Evolutionary conservation across 345 rosid genomes (phyloP), one percentile per base, ranked within the genome.

Genomic region (Bruguiera sexangula): DNA sequence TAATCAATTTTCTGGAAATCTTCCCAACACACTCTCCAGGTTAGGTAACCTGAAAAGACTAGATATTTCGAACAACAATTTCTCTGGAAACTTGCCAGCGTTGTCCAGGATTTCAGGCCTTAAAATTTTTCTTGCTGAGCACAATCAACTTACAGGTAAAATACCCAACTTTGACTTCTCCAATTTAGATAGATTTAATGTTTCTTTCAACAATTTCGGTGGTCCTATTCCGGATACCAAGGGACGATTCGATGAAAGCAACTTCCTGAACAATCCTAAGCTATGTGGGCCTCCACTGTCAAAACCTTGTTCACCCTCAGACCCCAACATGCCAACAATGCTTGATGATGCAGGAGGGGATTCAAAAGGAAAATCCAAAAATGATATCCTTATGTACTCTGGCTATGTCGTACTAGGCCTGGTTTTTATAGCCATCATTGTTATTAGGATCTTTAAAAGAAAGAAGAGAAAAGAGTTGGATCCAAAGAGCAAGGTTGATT

Each of bases 181-280:
- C 48, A 81, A 79, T 27, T 84, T 87, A 20, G 48, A 60, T 4
- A 31, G 74, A 24, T 85, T 87, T 80, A 84, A 87, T 53, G 83
- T 85, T 69, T 87, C 92, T 72, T 76, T 64, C 85, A 87, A 87
- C 67, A 62, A 76, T 55, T 75, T 87, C 66, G 69, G 72, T 10
- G 89, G 89, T 67, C 73, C 70, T n/a, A 59, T 81, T 69, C 88
- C 87, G 18, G 74, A 73, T 32, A 59, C 65, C 1, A 21, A 63
- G 0, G 74, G 81, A 13, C 31, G 16, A 21, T 76, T 82, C 67
- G 16, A 53, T 2, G 62, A 27, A 18, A 68, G 67, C 59, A 68
- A 86, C 75, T 85, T 83, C 55, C 6, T 75, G 4, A 81, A 77
- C 69, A 87, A 87, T 71, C 81, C 83, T 29, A 62, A 61, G 13